These are phyloP conservation scores for Trypanosoma scelopori DNA, from an alignment of 208 protist species.

Conservation along the genomic window DNA sequence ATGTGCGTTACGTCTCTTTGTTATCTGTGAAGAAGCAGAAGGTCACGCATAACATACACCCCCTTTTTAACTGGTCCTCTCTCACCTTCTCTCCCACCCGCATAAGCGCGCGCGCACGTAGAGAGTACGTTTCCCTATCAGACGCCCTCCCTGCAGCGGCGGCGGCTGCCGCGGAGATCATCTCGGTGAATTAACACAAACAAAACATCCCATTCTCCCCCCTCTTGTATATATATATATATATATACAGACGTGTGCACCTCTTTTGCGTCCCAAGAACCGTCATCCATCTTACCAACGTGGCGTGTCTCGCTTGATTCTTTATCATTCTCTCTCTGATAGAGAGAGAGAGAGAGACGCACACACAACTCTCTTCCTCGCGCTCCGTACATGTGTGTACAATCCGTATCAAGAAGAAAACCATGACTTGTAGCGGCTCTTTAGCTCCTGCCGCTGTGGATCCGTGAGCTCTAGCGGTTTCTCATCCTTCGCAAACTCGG, in stretches of 20 bases:
- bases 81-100: too few relatives aligned
- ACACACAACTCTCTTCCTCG: not conserved
- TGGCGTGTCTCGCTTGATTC: too few relatives aligned
- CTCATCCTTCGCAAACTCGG: constrained; percentile 86
- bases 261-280: too few relatives aligned
- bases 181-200: too few relatives aligned
- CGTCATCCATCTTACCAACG: too few relatives aligned
- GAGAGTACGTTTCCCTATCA: not conserved
- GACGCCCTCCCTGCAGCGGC: not conserved
- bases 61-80: not conserved
- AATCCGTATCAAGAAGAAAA: constrained; percentile 44
- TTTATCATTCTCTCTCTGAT: too few relatives aligned
- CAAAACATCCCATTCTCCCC: too few relatives aligned
- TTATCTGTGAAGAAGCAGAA: constrained; percentile 9
- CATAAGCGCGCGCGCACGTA: too few relatives aligned
- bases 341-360: not conserved
- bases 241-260: too few relatives aligned
- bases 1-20: constrained; percentile 3
- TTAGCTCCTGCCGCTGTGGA: constrained; percentile 79
- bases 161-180: too few relatives aligned
- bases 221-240: too few relatives aligned
- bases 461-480: constrained; percentile 73
- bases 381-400: too few relatives aligned
- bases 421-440: constrained; percentile 80
- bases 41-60: constrained; percentile 2